Base-by-base conservation (phyloP, 2,329 filamentous ascomycete species). In the Colletotrichum sp. region DNA sequence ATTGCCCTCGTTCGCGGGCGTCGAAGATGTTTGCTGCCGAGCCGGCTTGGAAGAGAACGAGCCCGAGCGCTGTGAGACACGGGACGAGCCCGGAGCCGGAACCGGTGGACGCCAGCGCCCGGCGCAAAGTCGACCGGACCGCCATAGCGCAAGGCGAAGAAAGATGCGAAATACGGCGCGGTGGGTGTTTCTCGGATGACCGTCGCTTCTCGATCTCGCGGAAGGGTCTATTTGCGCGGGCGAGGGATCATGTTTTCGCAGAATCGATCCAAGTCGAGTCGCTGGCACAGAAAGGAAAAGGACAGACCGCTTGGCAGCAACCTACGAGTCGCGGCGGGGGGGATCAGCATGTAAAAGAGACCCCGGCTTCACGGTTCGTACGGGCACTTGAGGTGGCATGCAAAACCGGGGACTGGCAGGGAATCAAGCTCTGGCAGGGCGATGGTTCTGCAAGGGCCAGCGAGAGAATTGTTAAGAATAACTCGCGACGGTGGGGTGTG, bases 1-100 rank as follows among this genome's bases (percentile, higher is more conserved):
- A 82, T 34, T 79, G 76, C 3, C 81, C 79, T 55, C 75, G 75
- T 6, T 78, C 78, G 71, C 82, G 81, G 5, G 83, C 75, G 34
- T 79, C 69, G 72, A 81, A 81, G 72, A 83, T 78, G 15, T 85
- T 80, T 64, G 83, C 79, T 39, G 79, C 80, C n/a, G 84, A 80
- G 66, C 82, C 80, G 69, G 82, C 83, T 72, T 83, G 81, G 59
- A 85, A 82, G 16, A 80, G 78, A 26, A 84, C 80, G 4, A 84
- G 79, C n/a, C 80, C 81, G 34, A 84, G 77, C 16, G 83, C 81
- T n/a, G 83, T 81, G n/a, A 79, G 77, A 70, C 72, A 79, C 59
- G 77, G 75, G 24, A 75, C 69, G 52, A 66, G 68, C 30, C 72
- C 76, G 13, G 71, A 55, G 65, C 63, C 78, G 77, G 63, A 49